A percentile compares a stretch with the other conserved stretches of the same genome.
These are phyloP conservation scores for Zygnema circumcarinatum DNA, from an alignment of 139 green algal species.

Conservation along the genomic window DNA sequence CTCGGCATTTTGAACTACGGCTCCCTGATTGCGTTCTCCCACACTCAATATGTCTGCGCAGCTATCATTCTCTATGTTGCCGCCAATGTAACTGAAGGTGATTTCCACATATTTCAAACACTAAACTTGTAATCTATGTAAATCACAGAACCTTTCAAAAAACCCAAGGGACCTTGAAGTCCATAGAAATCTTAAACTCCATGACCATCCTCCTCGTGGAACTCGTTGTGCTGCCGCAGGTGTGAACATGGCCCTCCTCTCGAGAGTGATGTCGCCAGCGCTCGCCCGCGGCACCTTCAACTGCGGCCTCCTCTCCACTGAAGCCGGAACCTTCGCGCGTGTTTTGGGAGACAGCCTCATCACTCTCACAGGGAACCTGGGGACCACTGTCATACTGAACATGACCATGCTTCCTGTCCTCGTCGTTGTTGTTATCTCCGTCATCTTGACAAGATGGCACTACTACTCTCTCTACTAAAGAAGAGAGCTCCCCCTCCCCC, in stretches of 20 bases:
- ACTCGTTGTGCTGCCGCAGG: no score
- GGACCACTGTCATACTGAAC: constrained; percentile 30
- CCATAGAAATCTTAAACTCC: no score
- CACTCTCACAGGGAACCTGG: constrained; percentile 23
- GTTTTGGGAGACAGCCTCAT: constrained; percentile 52
- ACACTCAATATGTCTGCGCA: constrained; percentile 37
- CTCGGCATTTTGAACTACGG: constrained; percentile 21
- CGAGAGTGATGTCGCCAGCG: constrained; percentile 55
- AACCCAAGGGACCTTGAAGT: no score
- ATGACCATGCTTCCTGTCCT: constrained; percentile 47
- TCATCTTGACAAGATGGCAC: constrained; percentile 2
- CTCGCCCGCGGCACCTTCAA: constrained; percentile 59
- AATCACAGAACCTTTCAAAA: constrained; percentile 5
- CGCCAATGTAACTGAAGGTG: constrained; percentile 52
- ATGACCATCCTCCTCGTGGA: no score
- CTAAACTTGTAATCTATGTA: no score
- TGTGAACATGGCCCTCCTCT: constrained; percentile 60
- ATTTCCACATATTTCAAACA: no score
- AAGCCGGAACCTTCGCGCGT: constrained; percentile 55
- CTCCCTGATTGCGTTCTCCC: constrained; percentile 23
- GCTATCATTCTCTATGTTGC: constrained; percentile 55
- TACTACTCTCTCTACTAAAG: constrained; percentile 42
- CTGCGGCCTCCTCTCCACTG: constrained; percentile 58
- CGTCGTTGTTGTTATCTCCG: constrained; percentile 1
- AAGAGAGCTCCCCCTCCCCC: no score